Percentiles rank a stretch among this genome's conserved stretches.
phyloP scores from a whole-genome alignment of 441 rosid species.

The Gossypium armourianum region DNA sequence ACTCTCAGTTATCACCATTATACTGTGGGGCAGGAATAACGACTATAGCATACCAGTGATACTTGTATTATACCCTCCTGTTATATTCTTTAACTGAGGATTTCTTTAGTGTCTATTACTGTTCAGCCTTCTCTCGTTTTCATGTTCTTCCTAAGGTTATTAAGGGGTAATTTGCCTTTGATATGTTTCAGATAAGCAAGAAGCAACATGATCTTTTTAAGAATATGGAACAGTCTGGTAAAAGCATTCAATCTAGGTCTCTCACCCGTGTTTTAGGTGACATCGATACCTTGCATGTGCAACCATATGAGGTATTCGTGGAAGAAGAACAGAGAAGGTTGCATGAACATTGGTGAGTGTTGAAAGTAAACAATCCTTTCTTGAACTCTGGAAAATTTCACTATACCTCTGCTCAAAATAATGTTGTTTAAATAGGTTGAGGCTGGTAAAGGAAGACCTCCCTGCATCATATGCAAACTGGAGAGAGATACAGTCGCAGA shows the following conservation, averaged over 20 bases:
- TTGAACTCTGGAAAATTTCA: constrained; percentile 8
- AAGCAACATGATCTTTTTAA: constrained; percentile 78
- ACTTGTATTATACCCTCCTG: background rate
- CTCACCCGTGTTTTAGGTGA: constrained; percentile 65
- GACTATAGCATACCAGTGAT: background rate
- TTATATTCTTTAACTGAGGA: background rate
- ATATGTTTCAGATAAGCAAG: constrained; percentile 73
- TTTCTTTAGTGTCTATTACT: background rate
- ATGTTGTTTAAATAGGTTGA: constrained; percentile 41
- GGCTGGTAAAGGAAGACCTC: constrained; percentile 54
- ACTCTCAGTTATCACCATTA: background rate
- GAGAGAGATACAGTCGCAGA: constrained; percentile 48
- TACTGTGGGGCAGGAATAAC: background rate
- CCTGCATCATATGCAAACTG: constrained; percentile 59
- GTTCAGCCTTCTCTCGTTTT: background rate
- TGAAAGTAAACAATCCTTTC: constrained; percentile 21
- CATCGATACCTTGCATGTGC: constrained; percentile 56
- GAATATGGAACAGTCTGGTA: constrained; percentile 76
- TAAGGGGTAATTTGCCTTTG: constrained; percentile 19
- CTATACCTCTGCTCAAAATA: constrained; percentile 13
- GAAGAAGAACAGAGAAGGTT: constrained; percentile 79
- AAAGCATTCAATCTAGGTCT: constrained; percentile 60
- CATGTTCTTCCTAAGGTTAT: background rate
- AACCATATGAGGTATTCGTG: constrained; percentile 75
- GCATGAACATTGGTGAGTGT: constrained; percentile 73